These are phyloP conservation scores for Pseudonectria foliicola DNA, from an alignment of 2,329 filamentous ascomycete genomes.

Conservation along the genomic window DNA sequence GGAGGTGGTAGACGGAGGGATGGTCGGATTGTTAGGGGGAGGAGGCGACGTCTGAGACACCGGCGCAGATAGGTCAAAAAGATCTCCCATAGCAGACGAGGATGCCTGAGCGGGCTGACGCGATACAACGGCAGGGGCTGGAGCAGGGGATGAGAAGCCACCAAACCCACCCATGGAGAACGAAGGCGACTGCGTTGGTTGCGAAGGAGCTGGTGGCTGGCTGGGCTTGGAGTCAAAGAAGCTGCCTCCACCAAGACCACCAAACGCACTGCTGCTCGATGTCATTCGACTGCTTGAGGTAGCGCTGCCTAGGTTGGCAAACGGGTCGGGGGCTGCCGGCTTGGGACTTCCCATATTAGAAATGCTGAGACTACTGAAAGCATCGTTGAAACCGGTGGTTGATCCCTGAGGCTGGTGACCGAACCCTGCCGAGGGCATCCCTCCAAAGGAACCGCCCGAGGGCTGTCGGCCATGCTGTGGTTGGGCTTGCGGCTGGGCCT, in stretches of 20 bases:
- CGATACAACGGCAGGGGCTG: conserved; percentile 26
- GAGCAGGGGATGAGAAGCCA: conserved; percentile 44
- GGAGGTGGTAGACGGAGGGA: conserved; percentile 45
- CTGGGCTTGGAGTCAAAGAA: conserved; percentile 76
- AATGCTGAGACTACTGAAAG: conserved; percentile 50
- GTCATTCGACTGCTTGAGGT: conserved; percentile 26
- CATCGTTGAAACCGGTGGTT: conserved; percentile 67
- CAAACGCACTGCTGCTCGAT: conserved; percentile 38
- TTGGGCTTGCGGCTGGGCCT: conserved; percentile 45
- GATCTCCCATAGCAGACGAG: conserved; percentile 62
- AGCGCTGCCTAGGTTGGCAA: conserved; percentile 50
- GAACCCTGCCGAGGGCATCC: conserved; percentile 52
- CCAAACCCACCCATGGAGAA: conserved; percentile 63
- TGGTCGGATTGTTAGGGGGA: conserved; percentile 31
- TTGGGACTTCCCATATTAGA: conserved; percentile 36
- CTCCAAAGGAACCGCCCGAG: conserved; percentile 55
- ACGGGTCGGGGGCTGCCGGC: conserved; percentile 41
- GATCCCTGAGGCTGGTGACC: conserved; percentile 43
- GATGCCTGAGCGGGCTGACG: conserved; percentile 38
- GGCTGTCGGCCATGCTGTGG: conserved; percentile 47
- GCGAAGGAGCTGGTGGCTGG: conserved; percentile 43
- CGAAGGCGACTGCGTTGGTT: conserved; percentile 45
- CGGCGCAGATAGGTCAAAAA: conserved; percentile 68
- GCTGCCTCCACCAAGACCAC: conserved; percentile 60
- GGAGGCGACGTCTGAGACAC: conserved; percentile 39